Evolutionary conservation across 495 filamentous ascomycete species (phyloP), one percentile per base, ranked within the genome.

Genomic region (Platismatia glauca): DNA sequence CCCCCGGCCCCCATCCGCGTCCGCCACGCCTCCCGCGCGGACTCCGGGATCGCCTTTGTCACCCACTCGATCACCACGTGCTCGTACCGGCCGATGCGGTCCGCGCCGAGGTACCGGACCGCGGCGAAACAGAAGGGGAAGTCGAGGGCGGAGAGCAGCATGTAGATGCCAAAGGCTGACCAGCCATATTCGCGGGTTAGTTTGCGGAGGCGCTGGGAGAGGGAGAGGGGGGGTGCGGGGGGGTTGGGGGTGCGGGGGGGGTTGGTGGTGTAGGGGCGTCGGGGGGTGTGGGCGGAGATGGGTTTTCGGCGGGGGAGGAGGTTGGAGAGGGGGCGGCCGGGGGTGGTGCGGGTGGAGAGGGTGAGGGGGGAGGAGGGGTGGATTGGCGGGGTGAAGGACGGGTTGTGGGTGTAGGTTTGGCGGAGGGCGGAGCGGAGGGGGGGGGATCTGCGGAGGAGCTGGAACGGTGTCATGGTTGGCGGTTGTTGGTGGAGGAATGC

Each of bases 111-210:
- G 44, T 82, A 78, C 24, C 88, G 81, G 24, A 99, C 94, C 3
- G 90, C 82, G 31, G 93, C 74, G 72, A 96, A 99, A 74, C 91
- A 97, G 71, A 99, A 89, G 0, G 94, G 94, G 67, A 97, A 96
- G 70, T 99, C 94, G 63, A 97, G 76, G 16, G 89, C 88, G 0
- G 86, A 90, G 43, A 99, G 76, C 0, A 74, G 74, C 12, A 96
- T 73, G 74, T 99, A 99, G 3, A 99, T 88, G 11, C 93, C 91
- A n/a, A 95, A 72, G 3, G 92, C 91, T 13, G 89, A 81, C 89
- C 91, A 97, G 44, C 94, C 94, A 72, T 99, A 99, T 74, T 97
- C 95, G 48, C 87, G 82, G 1, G 88, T 90, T n/a, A 97, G 80
- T 67, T 89, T 89, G 70, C 82, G 87, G 63, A 97, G 72, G 13